Base-by-base conservation (phyloP, 2,329 filamentous ascomycete genomes). In the Ophiosphaerella narmari region DNA sequence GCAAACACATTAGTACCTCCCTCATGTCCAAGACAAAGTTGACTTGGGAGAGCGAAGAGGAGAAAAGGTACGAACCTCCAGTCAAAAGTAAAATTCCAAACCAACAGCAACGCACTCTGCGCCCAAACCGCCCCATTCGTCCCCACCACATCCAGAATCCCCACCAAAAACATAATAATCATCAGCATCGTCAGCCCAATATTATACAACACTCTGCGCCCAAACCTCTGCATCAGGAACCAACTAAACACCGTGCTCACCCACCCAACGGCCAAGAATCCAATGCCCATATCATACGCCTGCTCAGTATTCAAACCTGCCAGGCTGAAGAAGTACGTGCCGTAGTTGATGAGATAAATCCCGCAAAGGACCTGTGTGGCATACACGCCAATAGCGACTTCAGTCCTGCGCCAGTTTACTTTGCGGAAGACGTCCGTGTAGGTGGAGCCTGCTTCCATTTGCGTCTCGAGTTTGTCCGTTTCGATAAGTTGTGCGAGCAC, bases 351-450 rank as follows among this genome's bases (percentile, higher is more conserved):
- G 46, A 78, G 71, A 21, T 69, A 71, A 54, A 72, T 74, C 5
- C 76, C 76, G 31, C 68, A 70, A 3, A 77, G 60, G 7, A 73
- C 74, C 46, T 78, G 76, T 14, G 75, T 77, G 4, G 72, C 66
- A 65, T 75, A 78, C n/a, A 68, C 67, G 57, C 75, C 71, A 52
- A 80, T 81, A 14, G 82, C 78, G 53, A 86, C 83, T 65, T 89
- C 90, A 2, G 90, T 94, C 12, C 90, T 83, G 58, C 23, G 32
- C 39, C 35, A 37, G 35, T 37, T 37, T 6, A 37, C n/a, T 18
- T 37, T 37, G 7, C n/a, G 16, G 12, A 37, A 37, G 5, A 37
- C 35, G 21, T 37, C 35, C 21, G 14, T 14, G 21, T 37, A 37
- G 7, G 35, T 37, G 35, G 14, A 18, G 8, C 35, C 35, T 7